A percentile compares a stretch with the other conserved stretches of the same genome.
These are phyloP conservation scores for Stromatinia cepivora DNA, from an alignment of 2,329 filamentous ascomycete genomes.

Conservation along the genomic window DNA sequence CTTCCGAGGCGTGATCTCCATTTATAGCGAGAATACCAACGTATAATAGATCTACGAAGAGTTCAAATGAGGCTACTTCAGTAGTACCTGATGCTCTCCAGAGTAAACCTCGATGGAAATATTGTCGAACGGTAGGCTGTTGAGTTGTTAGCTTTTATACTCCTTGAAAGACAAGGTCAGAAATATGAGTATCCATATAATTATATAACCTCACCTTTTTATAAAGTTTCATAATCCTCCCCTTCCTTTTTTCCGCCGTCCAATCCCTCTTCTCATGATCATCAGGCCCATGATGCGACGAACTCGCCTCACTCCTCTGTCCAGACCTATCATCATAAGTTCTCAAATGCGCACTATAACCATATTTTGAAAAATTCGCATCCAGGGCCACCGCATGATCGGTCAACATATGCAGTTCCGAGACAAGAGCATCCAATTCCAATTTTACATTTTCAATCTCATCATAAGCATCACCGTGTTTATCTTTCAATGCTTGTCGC, in stretches of 20 bases:
- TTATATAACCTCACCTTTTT: slow-evolving; percentile 43
- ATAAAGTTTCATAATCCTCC: slow-evolving; percentile 54
- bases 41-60: slow-evolving; percentile 64
- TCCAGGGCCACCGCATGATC: slow-evolving; percentile 57
- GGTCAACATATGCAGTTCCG: slow-evolving; percentile 54
- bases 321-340: slow-evolving; percentile 45
- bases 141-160: not conserved
- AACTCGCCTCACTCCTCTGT: slow-evolving; percentile 31
- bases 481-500: slow-evolving; percentile 49
- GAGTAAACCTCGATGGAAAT: slow-evolving; percentile 64
- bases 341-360: slow-evolving; percentile 59
- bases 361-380: slow-evolving; percentile 63
- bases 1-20: slow-evolving; percentile 59
- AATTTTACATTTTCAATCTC: slow-evolving; percentile 57
- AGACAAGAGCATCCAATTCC: slow-evolving; percentile 53
- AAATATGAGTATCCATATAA: not conserved
- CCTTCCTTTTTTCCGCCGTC: slow-evolving; percentile 42
- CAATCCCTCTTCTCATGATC: slow-evolving; percentile 43
- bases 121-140: slow-evolving; percentile 59
- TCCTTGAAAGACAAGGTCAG: too few species aligned
- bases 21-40: slow-evolving; percentile 60
- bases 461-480: slow-evolving; percentile 53
- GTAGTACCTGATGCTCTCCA: slow-evolving; percentile 60
- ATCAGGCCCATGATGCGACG: slow-evolving; percentile 31
- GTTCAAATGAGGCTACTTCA: slow-evolving; percentile 63